These are phyloP conservation scores for Sclerotinia spermophila DNA, from an alignment of 2,329 filamentous ascomycete species.

Conservation along the genomic window DNA sequence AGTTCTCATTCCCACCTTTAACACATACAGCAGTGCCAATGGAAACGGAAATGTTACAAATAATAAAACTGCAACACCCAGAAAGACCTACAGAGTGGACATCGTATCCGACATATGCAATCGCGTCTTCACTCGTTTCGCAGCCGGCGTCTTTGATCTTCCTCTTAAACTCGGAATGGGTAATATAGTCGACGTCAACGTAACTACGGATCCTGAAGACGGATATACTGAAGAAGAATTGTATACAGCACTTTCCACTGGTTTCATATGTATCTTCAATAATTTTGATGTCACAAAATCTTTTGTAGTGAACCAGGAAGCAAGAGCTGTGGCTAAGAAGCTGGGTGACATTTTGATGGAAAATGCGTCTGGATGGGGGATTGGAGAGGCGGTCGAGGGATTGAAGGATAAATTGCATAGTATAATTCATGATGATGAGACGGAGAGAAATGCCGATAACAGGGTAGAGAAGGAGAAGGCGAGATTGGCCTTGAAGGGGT, in stretches of 20 bases:
- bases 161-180: slow-evolving; percentile 38
- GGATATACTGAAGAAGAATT: slow-evolving; percentile 31
- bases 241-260: slow-evolving; percentile 48
- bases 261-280: slow-evolving; percentile 64
- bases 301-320: slow-evolving; percentile 53
- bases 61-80: not conserved
- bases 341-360: slow-evolving; percentile 60
- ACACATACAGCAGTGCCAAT: slow-evolving; percentile 42
- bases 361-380: slow-evolving; percentile 59
- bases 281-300: slow-evolving; percentile 60
- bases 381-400: not conserved
- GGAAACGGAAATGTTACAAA: not conserved
- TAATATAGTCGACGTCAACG: slow-evolving; percentile 28
- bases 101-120: slow-evolving; percentile 58
- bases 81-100: slow-evolving; percentile 51
- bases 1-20: slow-evolving; percentile 56
- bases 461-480: slow-evolving; percentile 38
- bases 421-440: slow-evolving; percentile 1
- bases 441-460: slow-evolving; percentile 40
- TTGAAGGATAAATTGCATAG: slow-evolving; percentile 2
- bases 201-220: not conserved
- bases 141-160: slow-evolving; percentile 48
- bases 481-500: slow-evolving; percentile 54
- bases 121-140: slow-evolving; percentile 50
- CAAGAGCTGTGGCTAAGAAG: slow-evolving; percentile 53